Base-by-base conservation (phyloP, 1,284 basidiomycete genomes). In the Microbotryomycetes sp. region DNA sequence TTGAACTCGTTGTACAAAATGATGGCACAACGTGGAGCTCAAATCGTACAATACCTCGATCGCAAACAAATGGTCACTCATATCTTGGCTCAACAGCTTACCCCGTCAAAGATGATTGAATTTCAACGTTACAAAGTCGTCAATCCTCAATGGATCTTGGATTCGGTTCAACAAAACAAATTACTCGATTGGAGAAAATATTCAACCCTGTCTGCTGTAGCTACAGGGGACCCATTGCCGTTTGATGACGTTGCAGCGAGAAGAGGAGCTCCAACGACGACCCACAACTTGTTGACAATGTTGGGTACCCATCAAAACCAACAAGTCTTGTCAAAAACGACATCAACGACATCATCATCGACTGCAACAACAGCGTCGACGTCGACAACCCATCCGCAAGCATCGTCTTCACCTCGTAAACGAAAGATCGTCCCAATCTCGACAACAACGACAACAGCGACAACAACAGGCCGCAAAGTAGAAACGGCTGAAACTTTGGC, bases 61-160 rank as follows among this genome's bases (percentile, higher is more conserved):
- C 91, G 92, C 74, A 70, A 71, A 54, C 56, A 52, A 9, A 56
- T 66, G 67, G 88, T 87, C 46, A 92, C 90, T 0, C 91, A 93
- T 73, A 86, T 97, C 67, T 80, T 98, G 59, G 93, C 94, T 0
- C 88, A 86, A 60, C 86, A 89, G 25, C 81, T 98, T 32, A 97
- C 94, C 0, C 86, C 91, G 0, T 85, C 85, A 56, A 97, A 97
- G 76, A 81, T 90, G 52, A 82, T 83, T 51, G 92, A 96, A 70
- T 96, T 93, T 75, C 83, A 86, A 72, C 77, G 86, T 56, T 88
- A 94, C 84, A 93, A 90, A 72, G 86, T 97, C 14, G 91, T 89
- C 30, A 80, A 79, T 36, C 91, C 92, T 0, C 86, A 86, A 62
- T 98, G 93, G 92, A 80, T 98, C 7, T 77, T 86, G 12, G 83